Conservation (phyloP, 164 flowering plant species). For the Saururus chinensis region DNA sequence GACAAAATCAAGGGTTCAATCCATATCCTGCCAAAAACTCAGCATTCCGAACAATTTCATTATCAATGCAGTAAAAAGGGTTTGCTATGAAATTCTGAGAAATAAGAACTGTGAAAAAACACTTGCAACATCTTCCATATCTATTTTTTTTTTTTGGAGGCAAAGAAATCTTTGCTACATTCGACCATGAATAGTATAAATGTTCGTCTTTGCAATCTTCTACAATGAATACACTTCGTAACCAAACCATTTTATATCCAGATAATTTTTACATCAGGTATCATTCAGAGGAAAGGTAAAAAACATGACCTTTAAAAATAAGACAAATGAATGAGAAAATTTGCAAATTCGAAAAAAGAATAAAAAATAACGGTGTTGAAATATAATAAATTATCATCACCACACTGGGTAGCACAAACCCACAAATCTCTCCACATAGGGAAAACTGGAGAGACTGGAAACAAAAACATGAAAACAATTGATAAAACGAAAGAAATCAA, state of each 20-base stretch:
- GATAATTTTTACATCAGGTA: background rate
- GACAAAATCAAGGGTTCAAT: too few species aligned
- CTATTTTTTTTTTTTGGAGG: too few species aligned
- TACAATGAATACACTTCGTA: background rate
- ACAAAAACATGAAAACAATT: background rate
- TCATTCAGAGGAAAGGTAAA: background rate
- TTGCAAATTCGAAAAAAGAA: background rate
- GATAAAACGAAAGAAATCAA: too few species aligned
- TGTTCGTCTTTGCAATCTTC: background rate
- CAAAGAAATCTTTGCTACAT: too few species aligned
- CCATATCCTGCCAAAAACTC: too few species aligned
- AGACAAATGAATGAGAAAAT: background rate
- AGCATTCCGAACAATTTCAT: too few species aligned
- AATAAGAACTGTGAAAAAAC: too few species aligned
- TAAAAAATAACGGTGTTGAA: background rate
- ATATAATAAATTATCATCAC: background rate
- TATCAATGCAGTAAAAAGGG: too few species aligned
- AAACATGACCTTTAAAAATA: too few species aligned
- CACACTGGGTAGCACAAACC: background rate
- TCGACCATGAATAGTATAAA: too few species aligned
- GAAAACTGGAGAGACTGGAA: background rate
- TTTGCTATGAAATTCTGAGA: too few species aligned
- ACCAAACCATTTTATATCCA: background rate
- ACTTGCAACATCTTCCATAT: too few species aligned
- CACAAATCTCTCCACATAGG: background rate